These are phyloP conservation scores for Diospyros kaki DNA, from an alignment of 148 eudicot genomes.

Conservation along the genomic window DNA sequence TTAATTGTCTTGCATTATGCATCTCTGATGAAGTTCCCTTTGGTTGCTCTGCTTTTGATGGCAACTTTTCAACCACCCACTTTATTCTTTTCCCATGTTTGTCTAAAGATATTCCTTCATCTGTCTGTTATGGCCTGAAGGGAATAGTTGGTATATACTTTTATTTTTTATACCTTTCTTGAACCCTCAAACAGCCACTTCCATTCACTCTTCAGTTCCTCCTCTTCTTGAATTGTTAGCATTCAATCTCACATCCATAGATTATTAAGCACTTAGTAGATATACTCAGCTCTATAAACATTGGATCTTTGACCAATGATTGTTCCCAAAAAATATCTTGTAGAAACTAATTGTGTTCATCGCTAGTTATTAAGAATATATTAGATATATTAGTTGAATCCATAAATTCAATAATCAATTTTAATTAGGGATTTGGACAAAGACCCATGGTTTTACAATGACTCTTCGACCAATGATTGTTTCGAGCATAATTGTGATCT, in stretches of 20 bases:
- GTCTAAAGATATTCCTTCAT: constrained; percentile 13
- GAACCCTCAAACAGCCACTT: constrained; percentile 7
- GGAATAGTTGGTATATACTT: constrained; percentile 12
- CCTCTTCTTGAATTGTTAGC: not conserved
- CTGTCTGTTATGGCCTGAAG: constrained; percentile 7
- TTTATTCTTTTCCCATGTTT: constrained; percentile 19
- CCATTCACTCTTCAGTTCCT: not conserved
- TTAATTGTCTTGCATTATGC: not conserved
- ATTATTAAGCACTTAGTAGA: too few species aligned
- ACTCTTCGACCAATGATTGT: constrained; percentile 16
- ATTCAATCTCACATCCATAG: too few species aligned
- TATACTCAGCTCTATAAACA: too few species aligned
- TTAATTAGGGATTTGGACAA: too few species aligned
- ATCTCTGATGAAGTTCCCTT: not conserved
- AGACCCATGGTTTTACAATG: too few species aligned
- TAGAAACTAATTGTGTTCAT: too few species aligned
- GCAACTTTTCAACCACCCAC: constrained; percentile 10
- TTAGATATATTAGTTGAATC: too few species aligned
- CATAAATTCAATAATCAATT: too few species aligned
- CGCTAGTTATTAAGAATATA: too few species aligned
- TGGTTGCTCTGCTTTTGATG: constrained; percentile 15
- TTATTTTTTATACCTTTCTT: not conserved
- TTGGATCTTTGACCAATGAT: constrained; percentile 12
- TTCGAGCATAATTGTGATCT: not conserved
- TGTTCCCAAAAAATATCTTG: not conserved